Conservation (phyloP, 371 early-diverging fungal species). For the Rhizopus stolonifer region DNA sequence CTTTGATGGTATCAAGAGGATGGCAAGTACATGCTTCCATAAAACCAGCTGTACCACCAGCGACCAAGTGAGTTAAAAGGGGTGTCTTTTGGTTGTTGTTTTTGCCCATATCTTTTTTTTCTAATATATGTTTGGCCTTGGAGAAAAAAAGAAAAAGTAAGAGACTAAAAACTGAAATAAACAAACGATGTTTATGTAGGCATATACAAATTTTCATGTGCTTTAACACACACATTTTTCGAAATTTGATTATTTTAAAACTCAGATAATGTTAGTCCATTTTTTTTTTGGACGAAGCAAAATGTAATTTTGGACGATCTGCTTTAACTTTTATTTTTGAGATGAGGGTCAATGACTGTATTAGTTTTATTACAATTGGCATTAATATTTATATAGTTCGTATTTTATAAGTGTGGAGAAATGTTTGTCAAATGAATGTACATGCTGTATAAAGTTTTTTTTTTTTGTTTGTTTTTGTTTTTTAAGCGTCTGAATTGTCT, state of each 20-base stretch:
- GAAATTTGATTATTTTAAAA: not conserved
- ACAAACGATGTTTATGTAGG: not conserved
- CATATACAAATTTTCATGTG: slow-evolving; percentile 35
- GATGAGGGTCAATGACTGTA: too few relatives aligned
- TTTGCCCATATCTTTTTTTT: slow-evolving; percentile 32
- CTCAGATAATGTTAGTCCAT: too few relatives aligned
- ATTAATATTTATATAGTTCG: too few relatives aligned
- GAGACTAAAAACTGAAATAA: slow-evolving; percentile 8
- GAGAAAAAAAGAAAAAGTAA: slow-evolving; percentile 15
- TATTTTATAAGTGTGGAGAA: too few relatives aligned
- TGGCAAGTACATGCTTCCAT: slow-evolving; percentile 94
- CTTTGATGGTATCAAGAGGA: slow-evolving; percentile 98
- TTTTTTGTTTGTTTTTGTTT: too few relatives aligned
- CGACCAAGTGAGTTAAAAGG: slow-evolving; percentile 70
- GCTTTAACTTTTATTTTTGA: too few relatives aligned
- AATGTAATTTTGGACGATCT: too few relatives aligned
- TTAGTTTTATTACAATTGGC: too few relatives aligned
- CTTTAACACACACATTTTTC: slow-evolving; percentile 6
- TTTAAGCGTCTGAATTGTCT: not conserved
- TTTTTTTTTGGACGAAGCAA: too few relatives aligned
- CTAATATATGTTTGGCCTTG: too few relatives aligned
- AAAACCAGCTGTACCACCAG: slow-evolving; percentile 94
- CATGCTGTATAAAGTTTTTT: too few relatives aligned
- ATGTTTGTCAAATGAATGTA: too few relatives aligned
- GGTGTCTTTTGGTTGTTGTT: slow-evolving; percentile 44